Base-by-base conservation (phyloP, 331 rosid species). In the Malus hybrid region DNA sequence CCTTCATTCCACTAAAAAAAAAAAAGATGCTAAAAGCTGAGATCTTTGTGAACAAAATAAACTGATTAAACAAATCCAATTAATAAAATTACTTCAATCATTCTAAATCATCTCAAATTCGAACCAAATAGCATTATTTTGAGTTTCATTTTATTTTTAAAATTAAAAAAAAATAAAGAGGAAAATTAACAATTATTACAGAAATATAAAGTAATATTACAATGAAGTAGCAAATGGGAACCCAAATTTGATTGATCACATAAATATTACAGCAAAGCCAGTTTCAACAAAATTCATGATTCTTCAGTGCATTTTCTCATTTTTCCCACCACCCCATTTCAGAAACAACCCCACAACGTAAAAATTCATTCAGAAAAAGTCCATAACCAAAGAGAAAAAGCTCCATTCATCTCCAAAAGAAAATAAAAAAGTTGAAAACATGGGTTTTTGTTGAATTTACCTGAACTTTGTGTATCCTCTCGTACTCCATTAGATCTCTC, bases 391-490 rank as follows among this genome's bases (percentile, higher is more conserved):
- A 30, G 33, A 63, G 10, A n/a, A 62, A 65, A 13, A 56, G 26
- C 16, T n/a, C 52, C n/a, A 20, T 18, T 15, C 68, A 67, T 52
- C 68, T 72, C 63, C 66, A 77, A 4, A 4, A 64, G 56, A 8
- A 61, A 8, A 26, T 39, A 53, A 79, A 55, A 30, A 10, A 32
- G 10, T 42, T 42, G 1, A 42, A 42, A 10, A 70, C 7, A 64
- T 13, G 75, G 75, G 80, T 19, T 13, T 42, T 42, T 34, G 48
- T 11, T 53, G 63, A 70, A 67, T 73, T 74, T 80, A 93, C 98
- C 97, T 91, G 98, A 85, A 83, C 86, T 87, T 91, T 89, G 79
- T 88, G 85, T 72, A 93, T 91, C 81, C 98, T 88, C 76, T 93
- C 98, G 82, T 93, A 93, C 75, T 93, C 98, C 98, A 91, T 93